A percentile compares a stretch with the other conserved stretches of the same genome.
Evolutionary conservation across 1,284 basidiomycete species (phyloP).

Genomic region (Afroboletus lepidellus): DNA sequence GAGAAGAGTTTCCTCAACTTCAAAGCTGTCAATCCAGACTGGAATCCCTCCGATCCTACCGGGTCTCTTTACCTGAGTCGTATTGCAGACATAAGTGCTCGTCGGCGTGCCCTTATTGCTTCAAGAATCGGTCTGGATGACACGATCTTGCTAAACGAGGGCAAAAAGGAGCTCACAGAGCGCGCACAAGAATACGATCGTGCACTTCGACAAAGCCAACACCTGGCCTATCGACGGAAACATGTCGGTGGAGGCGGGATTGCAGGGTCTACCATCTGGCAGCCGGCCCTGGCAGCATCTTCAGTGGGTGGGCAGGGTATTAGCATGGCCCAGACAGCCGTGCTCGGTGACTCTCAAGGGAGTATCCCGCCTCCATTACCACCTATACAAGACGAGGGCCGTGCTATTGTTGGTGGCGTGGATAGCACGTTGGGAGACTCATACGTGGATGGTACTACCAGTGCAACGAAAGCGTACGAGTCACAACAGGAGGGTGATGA

Average conservation of each 20-base stretch:
- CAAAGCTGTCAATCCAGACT: conserved; percentile 93
- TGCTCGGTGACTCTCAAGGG: conserved; percentile 71
- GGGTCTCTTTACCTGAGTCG: conserved; percentile 84
- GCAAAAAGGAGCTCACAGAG: conserved; percentile 44
- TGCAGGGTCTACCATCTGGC: conserved; percentile 27
- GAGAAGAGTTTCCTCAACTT: conserved; percentile 97
- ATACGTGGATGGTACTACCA: conserved; percentile 64
- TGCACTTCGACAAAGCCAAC: conserved; percentile 68
- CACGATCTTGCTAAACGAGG: conserved; percentile 33
- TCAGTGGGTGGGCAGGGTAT: conserved; percentile 25
- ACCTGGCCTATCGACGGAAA: conserved; percentile 47
- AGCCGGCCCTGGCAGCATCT: conserved; percentile 22
- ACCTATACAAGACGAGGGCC: conserved; percentile 44
- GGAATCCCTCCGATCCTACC: conserved; percentile 85
- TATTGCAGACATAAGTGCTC: conserved; percentile 68
- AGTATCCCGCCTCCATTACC: conserved; percentile 33
- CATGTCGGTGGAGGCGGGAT: conserved; percentile 31
- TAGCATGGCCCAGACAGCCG: conserved; percentile 62
- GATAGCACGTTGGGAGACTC: conserved; percentile 60
- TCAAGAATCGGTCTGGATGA: conserved; percentile 32
- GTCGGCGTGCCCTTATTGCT: conserved; percentile 36
- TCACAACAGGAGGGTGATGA: conserved; percentile 53
- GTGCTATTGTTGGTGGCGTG: conserved; percentile 52
- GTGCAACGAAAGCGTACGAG: conserved; percentile 38
- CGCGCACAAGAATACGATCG: conserved; percentile 71